Evolutionary conservation across 1,139 yeast species (phyloP).

Genomic region (Blastobotrys capitulatus): DNA sequence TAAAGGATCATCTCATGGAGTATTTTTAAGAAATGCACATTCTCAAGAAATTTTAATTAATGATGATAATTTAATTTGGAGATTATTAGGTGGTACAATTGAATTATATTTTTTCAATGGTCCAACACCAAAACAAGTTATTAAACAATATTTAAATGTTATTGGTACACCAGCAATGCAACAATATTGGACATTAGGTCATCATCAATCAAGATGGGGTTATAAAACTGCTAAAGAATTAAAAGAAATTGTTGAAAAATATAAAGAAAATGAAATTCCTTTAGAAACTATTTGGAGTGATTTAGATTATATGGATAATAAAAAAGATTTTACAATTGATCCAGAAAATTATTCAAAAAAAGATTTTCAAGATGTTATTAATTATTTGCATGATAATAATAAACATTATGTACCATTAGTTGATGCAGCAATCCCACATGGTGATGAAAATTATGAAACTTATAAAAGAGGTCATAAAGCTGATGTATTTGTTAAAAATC

Average conservation of each 20-base stretch:
- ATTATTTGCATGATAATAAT: conserved; percentile 26
- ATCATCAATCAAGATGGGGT: conserved; percentile 26
- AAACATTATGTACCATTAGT: conserved; percentile 36
- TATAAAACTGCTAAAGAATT: conserved; percentile 12
- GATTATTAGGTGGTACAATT: conserved; percentile 25
- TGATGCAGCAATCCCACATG: conserved; percentile 34
- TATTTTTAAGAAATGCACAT: conserved; percentile 22
- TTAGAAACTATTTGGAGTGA: conserved; percentile 22
- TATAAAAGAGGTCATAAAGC: conserved; percentile 30
- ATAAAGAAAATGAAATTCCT: conserved; percentile 14
- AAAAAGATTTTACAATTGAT: conserved; percentile 34
- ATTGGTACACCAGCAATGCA: conserved; percentile 34
- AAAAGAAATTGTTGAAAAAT: conserved; percentile 12
- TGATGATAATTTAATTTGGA: conserved; percentile 24
- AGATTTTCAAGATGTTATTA: conserved; percentile 24
- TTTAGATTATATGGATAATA: conserved; percentile 28
- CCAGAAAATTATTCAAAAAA: conserved; percentile 25
- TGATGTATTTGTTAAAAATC: conserved; percentile 33
- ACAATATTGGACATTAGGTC: conserved; percentile 27
- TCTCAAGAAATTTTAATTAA: conserved; percentile 21
- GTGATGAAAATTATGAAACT: conserved; percentile 26
- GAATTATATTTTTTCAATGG: conserved; percentile 37
- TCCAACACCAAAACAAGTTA: conserved; percentile 33
- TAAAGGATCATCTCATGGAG: conserved; percentile 18
- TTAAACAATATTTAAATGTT: conserved; percentile 27